phyloP scores from a whole-genome alignment of 495 filamentous ascomycete genomes.

The Aspergillus wentii region DNA sequence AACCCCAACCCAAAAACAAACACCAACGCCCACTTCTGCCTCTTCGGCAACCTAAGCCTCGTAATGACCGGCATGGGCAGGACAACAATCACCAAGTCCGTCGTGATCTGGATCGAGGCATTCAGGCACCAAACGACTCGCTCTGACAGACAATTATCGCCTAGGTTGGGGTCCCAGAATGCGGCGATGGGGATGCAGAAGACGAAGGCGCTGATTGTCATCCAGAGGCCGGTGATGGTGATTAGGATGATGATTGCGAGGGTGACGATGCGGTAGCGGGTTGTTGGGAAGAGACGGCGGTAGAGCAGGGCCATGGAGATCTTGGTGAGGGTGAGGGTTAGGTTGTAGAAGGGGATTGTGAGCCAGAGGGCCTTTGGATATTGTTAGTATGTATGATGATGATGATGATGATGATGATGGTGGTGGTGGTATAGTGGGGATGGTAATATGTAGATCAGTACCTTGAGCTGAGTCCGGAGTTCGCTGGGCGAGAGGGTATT shows the following conservation, averaged over 20 bases:
- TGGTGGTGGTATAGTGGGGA: neutral
- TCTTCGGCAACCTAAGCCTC: conserved; percentile 31
- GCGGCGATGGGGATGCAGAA: conserved; percentile 29
- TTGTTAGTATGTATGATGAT: neutral
- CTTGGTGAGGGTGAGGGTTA: conserved; percentile 40
- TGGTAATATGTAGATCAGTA: neutral
- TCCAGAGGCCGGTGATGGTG: conserved; percentile 28
- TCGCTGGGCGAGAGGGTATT: neutral
- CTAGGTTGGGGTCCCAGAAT: conserved; percentile 20
- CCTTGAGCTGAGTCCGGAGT: conserved; percentile 10
- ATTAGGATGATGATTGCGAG: conserved; percentile 27
- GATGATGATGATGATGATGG: neutral
- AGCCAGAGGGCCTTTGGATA: conserved; percentile 27
- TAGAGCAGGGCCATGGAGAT: conserved; percentile 37
- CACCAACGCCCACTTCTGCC: conserved; percentile 37
- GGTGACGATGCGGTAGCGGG: conserved; percentile 21
- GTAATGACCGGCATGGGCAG: conserved; percentile 41
- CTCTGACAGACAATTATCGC: conserved; percentile 24
- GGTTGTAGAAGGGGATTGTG: conserved; percentile 37
- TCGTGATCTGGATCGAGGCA: conserved; percentile 39
- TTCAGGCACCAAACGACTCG: conserved; percentile 37
- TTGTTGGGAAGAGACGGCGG: conserved; percentile 31
- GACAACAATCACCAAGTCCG: conserved; percentile 42
- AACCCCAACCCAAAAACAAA: conserved; percentile 43
- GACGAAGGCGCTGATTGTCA: conserved; percentile 31